Evolutionary conservation across 495 filamentous ascomycete species (phyloP).

Genomic region (Hypoxylon crocopeplum): DNA sequence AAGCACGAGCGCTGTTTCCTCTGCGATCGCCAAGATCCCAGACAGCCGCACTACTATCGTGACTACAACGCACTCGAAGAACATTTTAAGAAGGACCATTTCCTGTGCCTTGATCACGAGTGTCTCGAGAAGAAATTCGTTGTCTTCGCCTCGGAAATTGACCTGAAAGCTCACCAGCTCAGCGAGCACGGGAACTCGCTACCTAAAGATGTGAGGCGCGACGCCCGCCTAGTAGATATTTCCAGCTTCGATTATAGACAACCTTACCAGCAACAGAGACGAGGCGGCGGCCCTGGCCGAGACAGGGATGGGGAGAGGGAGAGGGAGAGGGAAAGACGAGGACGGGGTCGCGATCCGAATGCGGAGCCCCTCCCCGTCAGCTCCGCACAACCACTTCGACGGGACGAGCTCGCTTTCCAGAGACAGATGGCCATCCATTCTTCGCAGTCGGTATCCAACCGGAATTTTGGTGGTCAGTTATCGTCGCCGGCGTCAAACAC

Average conservation of each 20-base stretch:
- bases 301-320: conserved; percentile 36
- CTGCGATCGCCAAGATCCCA: conserved; percentile 77
- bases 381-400: conserved; percentile 79
- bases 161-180: conserved; percentile 86
- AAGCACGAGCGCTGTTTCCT: conserved; percentile 95
- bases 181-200: conserved; percentile 77
- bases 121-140: conserved; percentile 97
- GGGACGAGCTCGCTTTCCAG: conserved; percentile 93
- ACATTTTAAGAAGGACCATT: conserved; percentile 90
- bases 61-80: conserved; percentile 83
- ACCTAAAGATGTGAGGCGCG: conserved; percentile 82
- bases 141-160: conserved; percentile 94
- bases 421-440: conserved; percentile 90
- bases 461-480: conserved; percentile 84
- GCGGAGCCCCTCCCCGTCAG: conserved; percentile 78
- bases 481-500: conserved; percentile 47
- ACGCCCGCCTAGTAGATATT: conserved; percentile 86
- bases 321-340: conserved; percentile 55
- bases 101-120: conserved; percentile 80
- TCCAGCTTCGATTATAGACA: conserved; percentile 80
- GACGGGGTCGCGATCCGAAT: conserved; percentile 65
- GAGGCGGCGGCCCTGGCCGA: conserved; percentile 55
- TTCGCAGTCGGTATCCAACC: conserved; percentile 75
- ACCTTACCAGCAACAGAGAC: conserved; percentile 68
- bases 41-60: conserved; percentile 83